These are phyloP conservation scores for Erythrobasidium hasegawianum DNA, from an alignment of 1,284 basidiomycete genomes.

Conservation along the genomic window DNA sequence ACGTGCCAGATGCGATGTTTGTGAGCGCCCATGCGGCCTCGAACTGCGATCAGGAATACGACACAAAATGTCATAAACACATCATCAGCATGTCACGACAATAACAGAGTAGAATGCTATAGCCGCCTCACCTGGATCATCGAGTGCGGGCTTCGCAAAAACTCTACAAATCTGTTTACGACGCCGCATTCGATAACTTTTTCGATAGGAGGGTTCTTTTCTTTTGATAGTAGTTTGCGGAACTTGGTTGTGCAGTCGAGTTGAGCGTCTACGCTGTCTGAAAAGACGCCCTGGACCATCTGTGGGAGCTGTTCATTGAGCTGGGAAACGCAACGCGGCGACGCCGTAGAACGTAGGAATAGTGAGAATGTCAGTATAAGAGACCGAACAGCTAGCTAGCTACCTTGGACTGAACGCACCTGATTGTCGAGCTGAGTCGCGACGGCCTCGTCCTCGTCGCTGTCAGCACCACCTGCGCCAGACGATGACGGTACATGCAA, in stretches of 20 bases:
- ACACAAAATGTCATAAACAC: too few species aligned
- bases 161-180: conserved; percentile 95
- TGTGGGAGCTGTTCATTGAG: conserved; percentile 67
- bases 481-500: conserved; percentile 67
- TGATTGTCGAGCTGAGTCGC: conserved; percentile 40
- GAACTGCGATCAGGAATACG: conserved; percentile 64
- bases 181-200: conserved; percentile 97
- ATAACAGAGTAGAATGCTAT: neutral
- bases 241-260: conserved; percentile 92
- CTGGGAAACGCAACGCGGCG: conserved; percentile 51
- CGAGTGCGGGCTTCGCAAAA: conserved; percentile 77
- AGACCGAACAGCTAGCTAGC: too few species aligned
- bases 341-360: too few species aligned
- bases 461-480: conserved; percentile 60
- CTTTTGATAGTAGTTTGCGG: conserved; percentile 96
- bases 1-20: conserved; percentile 98
- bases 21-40: conserved; percentile 99
- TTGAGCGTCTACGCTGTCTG: conserved; percentile 83
- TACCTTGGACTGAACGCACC: too few species aligned
- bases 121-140: conserved; percentile 78
- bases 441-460: conserved; percentile 42
- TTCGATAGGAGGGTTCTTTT: conserved; percentile 99
- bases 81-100: too few species aligned
- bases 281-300: conserved; percentile 92
- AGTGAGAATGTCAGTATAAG: too few species aligned